Evolutionary conservation across 2,329 filamentous ascomycete species (phyloP), one percentile per base, ranked within the genome.

Genomic region (Fusarium odoratissimum): DNA sequence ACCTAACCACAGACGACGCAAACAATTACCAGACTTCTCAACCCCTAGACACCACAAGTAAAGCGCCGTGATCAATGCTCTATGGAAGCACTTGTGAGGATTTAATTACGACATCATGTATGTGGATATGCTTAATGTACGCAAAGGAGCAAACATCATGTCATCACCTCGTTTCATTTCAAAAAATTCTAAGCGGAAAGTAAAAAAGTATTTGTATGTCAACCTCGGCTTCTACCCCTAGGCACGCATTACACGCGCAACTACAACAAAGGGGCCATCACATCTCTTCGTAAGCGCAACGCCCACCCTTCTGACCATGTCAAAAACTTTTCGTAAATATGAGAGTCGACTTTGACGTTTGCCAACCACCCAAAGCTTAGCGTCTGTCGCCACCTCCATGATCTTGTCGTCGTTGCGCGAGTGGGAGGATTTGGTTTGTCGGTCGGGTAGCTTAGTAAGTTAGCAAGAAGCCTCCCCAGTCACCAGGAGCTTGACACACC

Each of bases 241-340:
- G 82, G 83, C 82, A 82, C 82, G 80, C 80, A 81, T 82, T 83
- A 83, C 82, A 83, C 84, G 83, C 83, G 83, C 83, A 82, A 83
- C 83, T 84, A 84, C 80, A 85, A 83, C 84, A 86, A 83, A 85
- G 83, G 81, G 83, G 80, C 83, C 82, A 82, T 80, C 80, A 79
- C 83, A 83, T 84, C 82, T 83, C 82, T 80, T 83, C 81, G 80
- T 80, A 84, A 85, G 82, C 82, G 81, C 83, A 81, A 77, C 84
- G 83, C 84, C 83, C 83, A 85, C 84, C 83, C 83, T 84, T 83
- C 84, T 83, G 83, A 87, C 84, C 86, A 85, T 83, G 79, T 83
- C 83, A 85, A 87, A 85, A 86, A 86, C 83, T 86, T 87, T 89
- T 88, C 80, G 83, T 84, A 87, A 84, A 87, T 85, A 86, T 82